Percentiles rank a stretch among this genome's conserved stretches.
Evolutionary conservation across 2,329 filamentous ascomycete genomes (phyloP).

Genomic region (Torrubiellomyces zombiae): DNA sequence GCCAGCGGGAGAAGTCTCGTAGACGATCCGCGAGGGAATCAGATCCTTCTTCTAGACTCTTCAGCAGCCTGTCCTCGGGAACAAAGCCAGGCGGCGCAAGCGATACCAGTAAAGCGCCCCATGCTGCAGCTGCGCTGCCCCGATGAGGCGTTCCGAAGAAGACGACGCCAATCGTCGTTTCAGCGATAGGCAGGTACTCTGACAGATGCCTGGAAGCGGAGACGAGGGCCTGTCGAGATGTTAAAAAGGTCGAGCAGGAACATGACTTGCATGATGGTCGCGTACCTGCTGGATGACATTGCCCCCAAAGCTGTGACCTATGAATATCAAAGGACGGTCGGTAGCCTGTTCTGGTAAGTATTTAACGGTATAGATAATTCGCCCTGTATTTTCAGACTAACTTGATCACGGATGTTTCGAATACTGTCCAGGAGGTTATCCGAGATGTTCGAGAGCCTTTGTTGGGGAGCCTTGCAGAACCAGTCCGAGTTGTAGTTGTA

Average conservation of each 20-base stretch:
- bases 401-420: no score
- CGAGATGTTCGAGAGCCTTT: conserved; percentile 3
- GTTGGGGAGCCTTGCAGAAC: conserved; percentile 2
- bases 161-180: conserved; percentile 3
- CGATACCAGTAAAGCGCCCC: conserved; percentile 2
- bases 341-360: not conserved
- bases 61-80: conserved; percentile 3
- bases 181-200: conserved; percentile 2
- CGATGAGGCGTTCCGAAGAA: conserved; percentile 5
- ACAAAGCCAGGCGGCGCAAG: not conserved
- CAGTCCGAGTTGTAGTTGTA: conserved; percentile 4
- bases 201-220: conserved; percentile 3
- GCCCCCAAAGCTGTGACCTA: conserved; percentile 4
- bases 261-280: not conserved
- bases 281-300: conserved; percentile 4
- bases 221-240: conserved; percentile 1
- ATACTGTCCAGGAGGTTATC: no score
- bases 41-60: conserved; percentile 1
- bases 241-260: not conserved
- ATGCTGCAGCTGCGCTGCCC: conserved; percentile 2
- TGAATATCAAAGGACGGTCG: conserved; percentile 4
- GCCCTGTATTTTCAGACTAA: no score
- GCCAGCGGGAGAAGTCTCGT: conserved; percentile 5
- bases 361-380: not conserved
- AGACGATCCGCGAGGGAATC: conserved; percentile 5